Evolutionary conservation across 192 early-diverging fungal genomes (phyloP).

Genomic region (Piromyces sp.): DNA sequence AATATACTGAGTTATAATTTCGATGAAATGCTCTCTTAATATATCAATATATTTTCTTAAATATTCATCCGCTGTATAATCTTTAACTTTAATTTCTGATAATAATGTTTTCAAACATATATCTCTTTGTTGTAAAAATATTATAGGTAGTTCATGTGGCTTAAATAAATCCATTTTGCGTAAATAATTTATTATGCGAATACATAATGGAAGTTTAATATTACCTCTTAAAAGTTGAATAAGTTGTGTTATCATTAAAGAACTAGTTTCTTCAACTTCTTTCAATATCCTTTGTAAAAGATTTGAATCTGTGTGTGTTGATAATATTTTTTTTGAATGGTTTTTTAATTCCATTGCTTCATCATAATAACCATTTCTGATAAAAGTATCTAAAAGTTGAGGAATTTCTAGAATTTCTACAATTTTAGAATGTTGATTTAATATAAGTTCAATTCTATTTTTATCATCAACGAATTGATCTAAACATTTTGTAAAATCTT

Average conservation of each 20-base stretch:
- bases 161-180: slow-evolving; percentile 49
- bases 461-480: neutral
- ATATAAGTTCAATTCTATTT: slow-evolving; percentile 21
- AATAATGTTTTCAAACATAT: slow-evolving; percentile 23
- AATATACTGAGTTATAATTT: slow-evolving; percentile 64
- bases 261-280: slow-evolving; percentile 38
- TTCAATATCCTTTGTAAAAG: slow-evolving; percentile 38
- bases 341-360: slow-evolving; percentile 64
- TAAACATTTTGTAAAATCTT: neutral
- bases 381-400: slow-evolving; percentile 60
- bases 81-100: slow-evolving; percentile 6
- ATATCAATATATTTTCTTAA: slow-evolving; percentile 61
- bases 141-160: slow-evolving; percentile 50
- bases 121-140: slow-evolving; percentile 56
- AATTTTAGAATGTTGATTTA: slow-evolving; percentile 33
- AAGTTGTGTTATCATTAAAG: slow-evolving; percentile 53
- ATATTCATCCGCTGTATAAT: slow-evolving; percentile 33
- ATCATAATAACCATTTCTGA: slow-evolving; percentile 61
- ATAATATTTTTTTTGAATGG: slow-evolving; percentile 36
- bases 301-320: slow-evolving; percentile 33
- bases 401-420: slow-evolving; percentile 63
- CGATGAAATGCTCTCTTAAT: slow-evolving; percentile 60
- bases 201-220: slow-evolving; percentile 55
- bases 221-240: slow-evolving; percentile 44
- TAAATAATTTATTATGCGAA: slow-evolving; percentile 61